phyloP scores from a whole-genome alignment of 306 rosid species.

The Gynostemma pentaphyllum region DNA sequence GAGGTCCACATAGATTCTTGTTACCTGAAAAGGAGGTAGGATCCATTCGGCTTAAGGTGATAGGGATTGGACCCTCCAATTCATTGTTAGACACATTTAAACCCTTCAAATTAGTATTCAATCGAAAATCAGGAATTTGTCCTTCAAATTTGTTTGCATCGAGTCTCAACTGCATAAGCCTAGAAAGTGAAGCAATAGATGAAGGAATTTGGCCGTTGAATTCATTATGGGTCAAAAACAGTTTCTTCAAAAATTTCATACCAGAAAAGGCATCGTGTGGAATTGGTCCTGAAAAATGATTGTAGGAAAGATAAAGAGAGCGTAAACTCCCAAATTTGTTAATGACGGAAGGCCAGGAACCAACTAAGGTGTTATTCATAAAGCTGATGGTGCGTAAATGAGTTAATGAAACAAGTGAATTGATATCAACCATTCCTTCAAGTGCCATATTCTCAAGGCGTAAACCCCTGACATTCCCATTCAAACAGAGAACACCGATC shows the following conservation, averaged over 20 bases:
- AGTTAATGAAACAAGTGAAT: conserved; percentile 24
- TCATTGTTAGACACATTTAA: conserved; percentile 50
- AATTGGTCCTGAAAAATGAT: conserved; percentile 61
- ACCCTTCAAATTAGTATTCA: conserved; percentile 17
- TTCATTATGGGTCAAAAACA: conserved; percentile 40
- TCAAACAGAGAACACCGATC: conserved; percentile 50
- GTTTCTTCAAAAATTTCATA: conserved; percentile 41
- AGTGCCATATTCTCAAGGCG: conserved; percentile 58
- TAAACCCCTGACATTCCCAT: conserved; percentile 46
- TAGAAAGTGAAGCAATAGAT: conserved; percentile 43
- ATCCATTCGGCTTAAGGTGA: conserved; percentile 25
- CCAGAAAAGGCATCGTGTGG: conserved; percentile 50
- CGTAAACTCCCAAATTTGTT: conserved; percentile 26
- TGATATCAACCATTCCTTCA: conserved; percentile 37
- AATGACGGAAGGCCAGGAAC: conserved; percentile 40
- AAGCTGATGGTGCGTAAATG: conserved; percentile 40
- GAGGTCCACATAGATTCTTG: conserved; percentile 45
- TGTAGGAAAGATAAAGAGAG: conserved; percentile 47
- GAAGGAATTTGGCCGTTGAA: conserved; percentile 60
- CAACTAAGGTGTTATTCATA: conserved; percentile 71
- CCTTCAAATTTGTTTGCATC: conserved; percentile 72
- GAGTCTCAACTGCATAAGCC: conserved; percentile 36
- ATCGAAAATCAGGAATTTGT: conserved; percentile 41
- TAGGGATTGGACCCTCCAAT: conserved; percentile 65
- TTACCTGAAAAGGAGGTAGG: conserved; percentile 50